These are phyloP conservation scores for Leptographium galeiforme DNA, from an alignment of 2,329 filamentous ascomycete species.

Conservation along the genomic window DNA sequence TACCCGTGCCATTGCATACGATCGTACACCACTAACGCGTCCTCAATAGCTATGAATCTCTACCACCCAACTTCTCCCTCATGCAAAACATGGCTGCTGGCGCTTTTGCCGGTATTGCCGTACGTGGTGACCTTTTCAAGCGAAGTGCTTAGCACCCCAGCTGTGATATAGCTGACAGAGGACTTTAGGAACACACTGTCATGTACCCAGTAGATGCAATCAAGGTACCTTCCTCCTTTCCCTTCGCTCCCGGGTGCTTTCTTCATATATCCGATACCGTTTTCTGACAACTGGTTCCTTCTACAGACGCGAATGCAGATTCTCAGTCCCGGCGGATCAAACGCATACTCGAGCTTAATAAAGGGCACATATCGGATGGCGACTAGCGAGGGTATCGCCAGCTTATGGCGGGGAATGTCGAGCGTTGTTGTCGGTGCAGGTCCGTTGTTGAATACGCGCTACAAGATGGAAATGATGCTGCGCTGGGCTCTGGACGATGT, in stretches of 20 bases:
- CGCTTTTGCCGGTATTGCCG: conserved; percentile 91
- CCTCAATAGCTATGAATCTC: conserved; percentile 62
- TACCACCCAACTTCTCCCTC: conserved; percentile 89
- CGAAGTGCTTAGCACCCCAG: neutral
- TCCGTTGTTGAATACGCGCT: conserved; percentile 29
- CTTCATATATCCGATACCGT: neutral
- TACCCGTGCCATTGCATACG: neutral
- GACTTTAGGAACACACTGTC: conserved; percentile 75
- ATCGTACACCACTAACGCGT: conserved; percentile 8
- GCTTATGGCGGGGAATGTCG: conserved; percentile 90
- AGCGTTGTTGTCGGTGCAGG: conserved; percentile 93
- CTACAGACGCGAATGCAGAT: conserved; percentile 96
- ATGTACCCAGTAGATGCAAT: conserved; percentile 99
- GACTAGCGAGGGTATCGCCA: conserved; percentile 74
- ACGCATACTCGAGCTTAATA: conserved; percentile 78
- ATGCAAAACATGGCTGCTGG: conserved; percentile 91
- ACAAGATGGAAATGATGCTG: neutral
- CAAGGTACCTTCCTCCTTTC: conserved; percentile 48
- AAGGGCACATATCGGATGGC: conserved; percentile 91
- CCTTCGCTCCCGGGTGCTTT: neutral
- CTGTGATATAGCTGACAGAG: neutral
- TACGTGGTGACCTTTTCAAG: conserved; percentile 31
- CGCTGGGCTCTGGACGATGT: neutral
- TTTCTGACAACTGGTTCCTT: neutral
- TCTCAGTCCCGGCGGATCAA: conserved; percentile 66